Evolutionary conservation across 2,329 filamentous ascomycete species (phyloP).

Genomic region (Ophidiomyces ophidiicola): DNA sequence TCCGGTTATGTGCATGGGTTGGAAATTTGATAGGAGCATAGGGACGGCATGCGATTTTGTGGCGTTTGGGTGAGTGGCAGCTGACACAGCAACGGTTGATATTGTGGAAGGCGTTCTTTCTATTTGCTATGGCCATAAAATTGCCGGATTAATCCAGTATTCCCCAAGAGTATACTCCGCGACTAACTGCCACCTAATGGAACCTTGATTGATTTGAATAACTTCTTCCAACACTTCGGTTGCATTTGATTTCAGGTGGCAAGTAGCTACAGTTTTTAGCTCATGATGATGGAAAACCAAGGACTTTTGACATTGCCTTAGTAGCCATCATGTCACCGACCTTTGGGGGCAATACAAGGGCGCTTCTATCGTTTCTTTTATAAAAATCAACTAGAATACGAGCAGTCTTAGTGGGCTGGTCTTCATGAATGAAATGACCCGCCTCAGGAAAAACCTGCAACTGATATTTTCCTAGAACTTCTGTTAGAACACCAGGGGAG

Average conservation of each 20-base stretch:
- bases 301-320: conserved; percentile 30
- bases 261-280: neutral
- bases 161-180: too few relatives aligned
- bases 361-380: conserved; percentile 73
- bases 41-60: neutral
- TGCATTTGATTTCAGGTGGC: too few relatives aligned
- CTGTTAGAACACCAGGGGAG: neutral
- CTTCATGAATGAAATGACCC: conserved; percentile 94
- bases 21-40: conserved; percentile 4
- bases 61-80: neutral
- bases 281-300: conserved; percentile 12
- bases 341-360: conserved; percentile 80
- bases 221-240: too few relatives aligned
- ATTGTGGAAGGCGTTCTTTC: too few relatives aligned
- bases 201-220: too few relatives aligned
- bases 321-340: conserved; percentile 56
- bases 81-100: neutral
- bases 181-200: too few relatives aligned
- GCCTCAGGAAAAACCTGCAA: conserved; percentile 89
- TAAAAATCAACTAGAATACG: conserved; percentile 80
- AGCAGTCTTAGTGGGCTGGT: conserved; percentile 81
- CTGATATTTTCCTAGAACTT: conserved; percentile 62
- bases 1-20: neutral
- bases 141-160: too few relatives aligned
- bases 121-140: too few relatives aligned